Evolutionary conservation across 345 rosid genomes (phyloP).

Genomic region (Syzygium oleosum): DNA sequence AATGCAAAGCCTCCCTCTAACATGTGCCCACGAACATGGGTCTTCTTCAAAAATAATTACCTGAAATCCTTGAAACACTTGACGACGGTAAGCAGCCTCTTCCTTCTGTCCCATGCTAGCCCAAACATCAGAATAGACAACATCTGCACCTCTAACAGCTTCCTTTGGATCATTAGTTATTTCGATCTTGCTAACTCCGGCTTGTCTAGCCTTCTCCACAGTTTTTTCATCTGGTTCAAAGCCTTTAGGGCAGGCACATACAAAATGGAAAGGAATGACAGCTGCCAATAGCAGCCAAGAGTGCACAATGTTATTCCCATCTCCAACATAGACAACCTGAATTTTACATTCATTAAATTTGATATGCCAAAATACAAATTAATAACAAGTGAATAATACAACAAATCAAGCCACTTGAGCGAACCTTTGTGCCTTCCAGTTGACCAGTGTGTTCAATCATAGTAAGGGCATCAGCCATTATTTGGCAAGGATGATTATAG

Average conservation of each 20-base stretch:
- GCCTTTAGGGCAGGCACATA: conserved; percentile 87
- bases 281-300: conserved; percentile 94
- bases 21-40: neutral
- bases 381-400: neutral
- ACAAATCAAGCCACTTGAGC: neutral
- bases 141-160: conserved; percentile 87
- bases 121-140: conserved; percentile 98
- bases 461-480: conserved; percentile 98
- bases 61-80: conserved; percentile 93
- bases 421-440: conserved; percentile 88
- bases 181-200: conserved; percentile 90
- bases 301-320: conserved; percentile 92
- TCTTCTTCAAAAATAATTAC: conserved; percentile 11
- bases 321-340: conserved; percentile 97
- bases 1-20: neutral
- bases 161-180: conserved; percentile 78
- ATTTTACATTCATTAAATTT: neutral
- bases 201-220: conserved; percentile 57
- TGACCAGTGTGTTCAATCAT: conserved; percentile 84
- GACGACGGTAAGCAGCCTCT: conserved; percentile 75
- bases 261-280: conserved; percentile 88
- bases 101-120: conserved; percentile 99
- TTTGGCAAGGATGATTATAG: conserved; percentile 94
- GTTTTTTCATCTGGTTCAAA: conserved; percentile 80
- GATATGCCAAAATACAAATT: neutral